Conservation (phyloP, 805 yeast genomes). For the Hanseniaspora osmophila region DNA sequence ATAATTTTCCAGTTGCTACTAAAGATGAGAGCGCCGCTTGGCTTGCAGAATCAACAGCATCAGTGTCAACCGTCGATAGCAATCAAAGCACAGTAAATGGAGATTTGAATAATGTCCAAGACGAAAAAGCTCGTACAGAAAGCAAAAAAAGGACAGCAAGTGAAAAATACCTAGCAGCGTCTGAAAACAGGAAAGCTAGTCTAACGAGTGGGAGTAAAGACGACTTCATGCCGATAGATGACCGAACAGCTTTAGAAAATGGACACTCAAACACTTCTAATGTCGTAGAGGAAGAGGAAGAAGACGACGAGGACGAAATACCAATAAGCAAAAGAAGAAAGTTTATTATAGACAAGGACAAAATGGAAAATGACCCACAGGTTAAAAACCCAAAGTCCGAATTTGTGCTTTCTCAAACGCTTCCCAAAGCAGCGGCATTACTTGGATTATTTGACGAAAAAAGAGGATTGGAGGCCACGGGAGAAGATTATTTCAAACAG, state of each 20-base stretch:
- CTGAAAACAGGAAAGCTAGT: not conserved
- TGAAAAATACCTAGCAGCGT: not conserved
- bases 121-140: not conserved
- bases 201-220: not conserved
- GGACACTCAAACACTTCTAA: too few species aligned
- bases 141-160: not conserved
- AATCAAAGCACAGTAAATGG: conserved; percentile 1
- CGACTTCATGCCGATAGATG: too few species aligned
- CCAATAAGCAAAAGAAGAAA: conserved; percentile 11
- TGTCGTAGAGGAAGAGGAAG: conserved; percentile 9
- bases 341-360: conserved; percentile 10
- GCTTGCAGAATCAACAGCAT: too few species aligned
- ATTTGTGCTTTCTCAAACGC: conserved; percentile 54
- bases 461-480: conserved; percentile 48
- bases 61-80: too few species aligned
- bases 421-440: conserved; percentile 50
- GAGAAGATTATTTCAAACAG: conserved; percentile 56
- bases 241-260: too few species aligned
- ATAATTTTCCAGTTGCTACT: too few species aligned
- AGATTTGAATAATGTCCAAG: conserved; percentile 7
- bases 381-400: conserved; percentile 63
- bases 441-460: conserved; percentile 51
- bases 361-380: conserved; percentile 40
- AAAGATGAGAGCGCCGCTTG: too few species aligned
- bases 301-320: conserved; percentile 2